Evolutionary conservation across 2,329 filamentous ascomycete species (phyloP), one percentile per base, ranked within the genome.

Genomic region (Purpureocillium takamizusanense): DNA sequence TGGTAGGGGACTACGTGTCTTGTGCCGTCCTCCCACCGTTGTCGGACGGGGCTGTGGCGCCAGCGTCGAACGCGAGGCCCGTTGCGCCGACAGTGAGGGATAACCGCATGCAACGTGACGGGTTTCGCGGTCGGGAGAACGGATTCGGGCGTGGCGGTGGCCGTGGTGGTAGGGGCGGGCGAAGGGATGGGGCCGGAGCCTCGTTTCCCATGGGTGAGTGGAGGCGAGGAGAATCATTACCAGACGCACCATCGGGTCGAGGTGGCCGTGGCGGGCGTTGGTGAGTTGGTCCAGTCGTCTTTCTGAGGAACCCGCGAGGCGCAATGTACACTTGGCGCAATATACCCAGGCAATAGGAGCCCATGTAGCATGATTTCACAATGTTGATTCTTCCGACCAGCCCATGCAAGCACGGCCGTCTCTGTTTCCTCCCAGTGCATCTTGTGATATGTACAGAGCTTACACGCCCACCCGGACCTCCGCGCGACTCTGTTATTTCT

Each of bases 1-100:
- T 95, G 10, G 83, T 92, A 45, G 90, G 90, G 1, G 90, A 97
- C 60, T 94, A 84, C 54, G 72, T 97, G 31, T 82, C 83, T 41
- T 90, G 86, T 56, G 85, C 86, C 5, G 80, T 95, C 42, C 67
- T 90, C 40, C 81, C 86, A 31, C 86, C 86, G 1, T 64, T 84
- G 18, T 66, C 76, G 25, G 83, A 90, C 55, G 88, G 88, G 0
- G 76, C 75, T 25, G 79, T 94, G 30, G 80, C 81, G 32, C 77
- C 83, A 9, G 66, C 73, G n/a, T 67, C 72, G 11, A 65, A 37
- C 18, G 48, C 48, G 23, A 48, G 48, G 33, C 52, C 51, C 40
- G 57, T 56, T 14, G 43, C 50, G 27, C 25, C 42, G 8, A 37
- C 42, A 21, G 35, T 38, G 18, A 46, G 51, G 17, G 53, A 51